These are phyloP conservation scores for Candida sithepensis DNA, from an alignment of 805 yeast genomes.

Conservation along the genomic window DNA sequence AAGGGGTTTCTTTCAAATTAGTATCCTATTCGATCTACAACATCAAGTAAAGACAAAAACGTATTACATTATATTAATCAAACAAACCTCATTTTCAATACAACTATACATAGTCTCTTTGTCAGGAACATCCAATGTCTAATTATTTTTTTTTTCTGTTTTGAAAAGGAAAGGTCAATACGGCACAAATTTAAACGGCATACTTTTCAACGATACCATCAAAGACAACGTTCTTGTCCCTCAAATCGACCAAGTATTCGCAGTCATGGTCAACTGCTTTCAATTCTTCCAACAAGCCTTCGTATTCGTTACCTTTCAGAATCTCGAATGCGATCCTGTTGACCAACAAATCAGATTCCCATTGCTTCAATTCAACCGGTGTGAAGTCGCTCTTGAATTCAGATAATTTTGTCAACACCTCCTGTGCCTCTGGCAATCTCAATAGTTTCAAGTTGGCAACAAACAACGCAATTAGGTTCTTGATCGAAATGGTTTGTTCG, in stretches of 20 bases:
- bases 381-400: slow-evolving; percentile 11
- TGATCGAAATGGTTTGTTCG: slow-evolving; percentile 37
- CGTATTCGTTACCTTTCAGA: slow-evolving; percentile 40
- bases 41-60: no score
- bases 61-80: no score
- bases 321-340: slow-evolving; percentile 62
- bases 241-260: slow-evolving; percentile 51
- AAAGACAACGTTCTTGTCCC: slow-evolving; percentile 61
- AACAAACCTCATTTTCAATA: no score
- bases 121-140: background rate
- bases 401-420: slow-evolving; percentile 46
- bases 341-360: slow-evolving; percentile 50
- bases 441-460: slow-evolving; percentile 75
- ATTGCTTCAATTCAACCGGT: slow-evolving; percentile 10
- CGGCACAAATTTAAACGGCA: slow-evolving; percentile 12
- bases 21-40: no score
- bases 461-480: slow-evolving; percentile 59
- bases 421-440: slow-evolving; percentile 79
- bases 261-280: slow-evolving; percentile 44
- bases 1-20: no score
- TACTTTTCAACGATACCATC: slow-evolving; percentile 68
- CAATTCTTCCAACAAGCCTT: slow-evolving; percentile 32
- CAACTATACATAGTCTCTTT: no score
- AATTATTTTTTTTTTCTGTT: background rate
- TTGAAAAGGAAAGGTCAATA: no score